Evolutionary conservation across 2,329 filamentous ascomycete species (phyloP).

Genomic region (Clarireedia monteithiana): DNA sequence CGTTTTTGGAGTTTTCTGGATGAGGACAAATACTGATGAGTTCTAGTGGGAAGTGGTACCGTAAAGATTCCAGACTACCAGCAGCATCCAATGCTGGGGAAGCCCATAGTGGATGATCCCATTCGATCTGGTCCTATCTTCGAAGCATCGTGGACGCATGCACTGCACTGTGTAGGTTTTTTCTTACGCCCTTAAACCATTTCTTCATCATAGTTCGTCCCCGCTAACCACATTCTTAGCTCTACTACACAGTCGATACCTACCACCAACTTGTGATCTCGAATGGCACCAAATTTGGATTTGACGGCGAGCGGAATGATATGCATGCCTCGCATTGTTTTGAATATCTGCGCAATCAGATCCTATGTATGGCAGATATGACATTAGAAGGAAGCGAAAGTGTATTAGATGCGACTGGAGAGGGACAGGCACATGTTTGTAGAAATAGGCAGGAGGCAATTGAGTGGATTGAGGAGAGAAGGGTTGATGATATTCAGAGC

Average conservation of each 20-base stretch:
- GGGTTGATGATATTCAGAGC: slow-evolving; percentile 29
- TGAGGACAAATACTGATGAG: not conserved
- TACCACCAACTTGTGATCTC: slow-evolving; percentile 28
- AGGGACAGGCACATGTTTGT: slow-evolving; percentile 29
- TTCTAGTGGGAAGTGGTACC: slow-evolving; percentile 26
- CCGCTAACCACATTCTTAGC: slow-evolving; percentile 1
- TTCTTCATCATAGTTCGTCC: not conserved
- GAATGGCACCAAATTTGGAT: slow-evolving; percentile 22
- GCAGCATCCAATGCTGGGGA: slow-evolving; percentile 27
- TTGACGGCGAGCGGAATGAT: slow-evolving; percentile 23
- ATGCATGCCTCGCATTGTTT: slow-evolving; percentile 29
- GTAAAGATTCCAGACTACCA: slow-evolving; percentile 27
- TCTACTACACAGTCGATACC: slow-evolving; percentile 29
- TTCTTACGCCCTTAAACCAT: too few species aligned
- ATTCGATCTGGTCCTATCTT: slow-evolving; percentile 26
- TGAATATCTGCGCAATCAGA: slow-evolving; percentile 29
- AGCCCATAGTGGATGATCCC: slow-evolving; percentile 28
- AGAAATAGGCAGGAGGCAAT: slow-evolving; percentile 27
- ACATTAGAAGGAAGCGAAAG: slow-evolving; percentile 27
- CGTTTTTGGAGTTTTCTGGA: too few species aligned
- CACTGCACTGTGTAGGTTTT: slow-evolving; percentile 26
- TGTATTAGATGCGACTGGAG: slow-evolving; percentile 21
- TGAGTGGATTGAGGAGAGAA: slow-evolving; percentile 28
- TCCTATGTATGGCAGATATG: slow-evolving; percentile 30
- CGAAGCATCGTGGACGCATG: slow-evolving; percentile 31